phyloP scores from a whole-genome alignment of 2,329 filamentous ascomycete species.

The Dendryphion nanum region DNA sequence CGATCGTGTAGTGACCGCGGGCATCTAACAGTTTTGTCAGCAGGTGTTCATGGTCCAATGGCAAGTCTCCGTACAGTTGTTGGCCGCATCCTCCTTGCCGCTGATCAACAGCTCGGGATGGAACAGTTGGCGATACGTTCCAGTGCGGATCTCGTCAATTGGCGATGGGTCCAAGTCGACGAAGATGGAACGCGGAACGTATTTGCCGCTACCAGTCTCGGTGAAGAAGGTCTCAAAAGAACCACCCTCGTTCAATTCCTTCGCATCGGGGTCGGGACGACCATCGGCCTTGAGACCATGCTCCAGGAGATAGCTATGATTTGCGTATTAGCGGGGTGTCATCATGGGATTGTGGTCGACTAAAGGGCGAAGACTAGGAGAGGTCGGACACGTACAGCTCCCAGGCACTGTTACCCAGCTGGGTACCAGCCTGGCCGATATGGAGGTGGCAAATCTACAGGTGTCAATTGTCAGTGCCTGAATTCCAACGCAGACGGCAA shows the following conservation, averaged over 20 bases:
- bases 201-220: constrained; percentile 69
- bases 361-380: too few species aligned
- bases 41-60: background rate
- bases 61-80: constrained; percentile 58
- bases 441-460: constrained; percentile 63
- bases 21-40: constrained; percentile 50
- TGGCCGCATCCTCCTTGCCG: constrained; percentile 74
- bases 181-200: constrained; percentile 70
- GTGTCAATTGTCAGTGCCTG: constrained; percentile 7
- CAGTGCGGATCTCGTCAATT: constrained; percentile 72
- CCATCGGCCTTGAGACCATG: constrained; percentile 67
- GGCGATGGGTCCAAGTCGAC: constrained; percentile 71
- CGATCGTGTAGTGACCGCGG: constrained; percentile 73
- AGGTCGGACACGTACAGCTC: constrained; percentile 67
- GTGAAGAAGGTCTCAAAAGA: constrained; percentile 74
- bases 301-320: constrained; percentile 70
- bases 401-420: constrained; percentile 74
- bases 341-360: too few species aligned
- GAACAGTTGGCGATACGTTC: constrained; percentile 66
- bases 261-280: constrained; percentile 60
- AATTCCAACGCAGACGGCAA: constrained; percentile 1
- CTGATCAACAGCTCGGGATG: constrained; percentile 71
- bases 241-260: constrained; percentile 60
- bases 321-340: too few species aligned
- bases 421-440: constrained; percentile 70